These are phyloP conservation scores for Rutidosis leptorrhynchoides DNA, from an alignment of 129 eudicot genomes.

Conservation along the genomic window DNA sequence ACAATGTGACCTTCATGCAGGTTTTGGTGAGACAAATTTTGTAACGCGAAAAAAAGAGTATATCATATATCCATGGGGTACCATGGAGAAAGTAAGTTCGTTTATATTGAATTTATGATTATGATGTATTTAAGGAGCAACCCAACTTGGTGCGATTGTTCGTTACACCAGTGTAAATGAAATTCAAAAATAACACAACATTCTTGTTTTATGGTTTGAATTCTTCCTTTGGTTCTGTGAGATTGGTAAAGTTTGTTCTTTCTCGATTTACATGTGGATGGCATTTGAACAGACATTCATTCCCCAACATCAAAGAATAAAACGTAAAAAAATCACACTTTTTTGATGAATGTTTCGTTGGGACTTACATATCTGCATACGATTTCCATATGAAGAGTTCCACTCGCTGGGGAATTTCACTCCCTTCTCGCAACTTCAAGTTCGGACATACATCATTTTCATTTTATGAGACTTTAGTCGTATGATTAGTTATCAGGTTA, in stretches of 20 bases:
- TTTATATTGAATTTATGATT: slow-evolving; percentile 22
- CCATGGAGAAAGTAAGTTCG: slow-evolving; percentile 28
- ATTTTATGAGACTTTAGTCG: too few relatives aligned
- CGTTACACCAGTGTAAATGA: slow-evolving; percentile 31
- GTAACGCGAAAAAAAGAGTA: slow-evolving; percentile 35
- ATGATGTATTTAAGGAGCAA: slow-evolving; percentile 40
- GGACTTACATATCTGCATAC: too few relatives aligned
- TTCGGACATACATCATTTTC: too few relatives aligned
- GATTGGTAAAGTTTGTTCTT: slow-evolving; percentile 2
- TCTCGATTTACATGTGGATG: neutral
- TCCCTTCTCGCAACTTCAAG: too few relatives aligned
- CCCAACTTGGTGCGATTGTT: slow-evolving; percentile 26
- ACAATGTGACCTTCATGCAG: slow-evolving; percentile 29
- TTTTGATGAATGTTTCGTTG: neutral
- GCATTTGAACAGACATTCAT: neutral
- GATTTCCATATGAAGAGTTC: too few relatives aligned
- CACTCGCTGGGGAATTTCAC: too few relatives aligned
- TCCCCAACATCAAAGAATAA: neutral
- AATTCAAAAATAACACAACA: slow-evolving; percentile 24
- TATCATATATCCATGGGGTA: slow-evolving; percentile 29
- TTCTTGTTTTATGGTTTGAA: slow-evolving; percentile 4
- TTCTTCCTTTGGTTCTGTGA: slow-evolving; percentile 19
- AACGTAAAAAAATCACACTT: neutral
- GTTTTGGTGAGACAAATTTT: slow-evolving; percentile 39
- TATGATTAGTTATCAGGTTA: too few relatives aligned